Evolutionary conservation across 169 alveolate genomes (phyloP).

Genomic region (Eimeria maxima): DNA sequence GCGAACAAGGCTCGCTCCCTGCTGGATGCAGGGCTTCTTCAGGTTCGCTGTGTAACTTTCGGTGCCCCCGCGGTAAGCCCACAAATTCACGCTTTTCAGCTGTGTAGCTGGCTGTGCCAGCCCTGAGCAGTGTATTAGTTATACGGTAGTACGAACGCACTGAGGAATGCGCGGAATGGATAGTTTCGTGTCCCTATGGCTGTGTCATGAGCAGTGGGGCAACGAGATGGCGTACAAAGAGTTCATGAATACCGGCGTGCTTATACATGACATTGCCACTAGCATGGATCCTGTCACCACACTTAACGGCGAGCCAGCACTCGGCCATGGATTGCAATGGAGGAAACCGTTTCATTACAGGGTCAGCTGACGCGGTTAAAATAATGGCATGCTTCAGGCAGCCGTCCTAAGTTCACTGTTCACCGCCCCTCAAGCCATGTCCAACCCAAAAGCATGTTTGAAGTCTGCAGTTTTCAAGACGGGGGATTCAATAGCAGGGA

Average conservation of each 20-base stretch:
- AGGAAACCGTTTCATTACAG: conserved; percentile 69
- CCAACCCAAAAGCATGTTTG: background rate
- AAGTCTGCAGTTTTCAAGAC: background rate
- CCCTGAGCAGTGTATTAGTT: background rate
- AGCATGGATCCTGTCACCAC: conserved; percentile 72
- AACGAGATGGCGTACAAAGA: conserved; percentile 52
- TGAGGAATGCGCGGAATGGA: background rate
- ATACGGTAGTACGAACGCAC: background rate
- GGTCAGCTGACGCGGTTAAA: background rate
- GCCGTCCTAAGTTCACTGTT: background rate
- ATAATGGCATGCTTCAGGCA: background rate
- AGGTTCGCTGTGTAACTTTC: conserved; percentile 53
- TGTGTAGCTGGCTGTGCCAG: background rate
- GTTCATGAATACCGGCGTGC: conserved; percentile 29
- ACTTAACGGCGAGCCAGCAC: conserved; percentile 67
- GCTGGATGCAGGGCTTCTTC: conserved; percentile 13
- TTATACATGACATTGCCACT: conserved; percentile 54
- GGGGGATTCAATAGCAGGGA: background rate
- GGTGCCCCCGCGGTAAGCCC: conserved; percentile 73
- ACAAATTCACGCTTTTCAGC: background rate
- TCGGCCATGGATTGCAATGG: conserved; percentile 71
- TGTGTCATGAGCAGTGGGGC: conserved; percentile 65
- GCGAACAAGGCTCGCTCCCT: conserved; percentile 44
- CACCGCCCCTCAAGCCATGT: background rate
- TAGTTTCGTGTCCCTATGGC: background rate